These are phyloP conservation scores for Macadamia integrifolia DNA, from an alignment of 164 flowering plant genomes.

Conservation along the genomic window DNA sequence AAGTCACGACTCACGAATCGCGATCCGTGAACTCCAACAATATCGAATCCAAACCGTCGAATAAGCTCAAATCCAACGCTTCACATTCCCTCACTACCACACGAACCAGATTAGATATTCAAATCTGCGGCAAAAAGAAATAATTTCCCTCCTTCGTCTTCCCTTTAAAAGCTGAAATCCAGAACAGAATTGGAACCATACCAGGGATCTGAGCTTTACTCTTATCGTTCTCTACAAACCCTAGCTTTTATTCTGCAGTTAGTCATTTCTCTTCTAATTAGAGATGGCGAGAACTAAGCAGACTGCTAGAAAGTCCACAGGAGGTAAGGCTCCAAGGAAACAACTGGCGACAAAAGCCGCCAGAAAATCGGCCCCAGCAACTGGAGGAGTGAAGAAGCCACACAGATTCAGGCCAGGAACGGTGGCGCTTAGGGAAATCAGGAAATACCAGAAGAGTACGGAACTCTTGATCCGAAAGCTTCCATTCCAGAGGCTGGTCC, in stretches of 20 bases:
- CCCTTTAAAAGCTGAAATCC: no score
- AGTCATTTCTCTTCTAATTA: no score
- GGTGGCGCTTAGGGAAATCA: constrained; percentile 18
- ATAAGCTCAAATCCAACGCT: no score
- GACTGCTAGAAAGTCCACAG: constrained; percentile 17
- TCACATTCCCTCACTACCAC: no score
- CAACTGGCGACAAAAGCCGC: constrained; percentile 20
- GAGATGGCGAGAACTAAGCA: constrained; percentile 20
- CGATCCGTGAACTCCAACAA: no score
- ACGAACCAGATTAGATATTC: no score
- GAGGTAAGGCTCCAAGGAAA: constrained; percentile 21
- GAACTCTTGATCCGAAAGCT: constrained; percentile 19
- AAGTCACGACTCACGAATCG: no score
- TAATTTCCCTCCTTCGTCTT: no score
- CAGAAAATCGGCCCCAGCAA: constrained; percentile 17
- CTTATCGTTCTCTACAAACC: neutral
- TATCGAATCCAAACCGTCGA: no score
- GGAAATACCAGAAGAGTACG: constrained; percentile 17
- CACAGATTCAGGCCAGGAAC: constrained; percentile 23
- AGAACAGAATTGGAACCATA: no score
- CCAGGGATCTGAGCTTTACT: no score
- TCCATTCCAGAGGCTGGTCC: constrained; percentile 19
- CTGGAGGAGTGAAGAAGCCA: constrained; percentile 23
- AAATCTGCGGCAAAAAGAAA: no score
- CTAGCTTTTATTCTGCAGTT: neutral